Percentiles rank a stretch among this genome's conserved stretches.
These are phyloP conservation scores for Saxophila tyrrhenica DNA, from an alignment of 495 filamentous ascomycete species.

Conservation along the genomic window DNA sequence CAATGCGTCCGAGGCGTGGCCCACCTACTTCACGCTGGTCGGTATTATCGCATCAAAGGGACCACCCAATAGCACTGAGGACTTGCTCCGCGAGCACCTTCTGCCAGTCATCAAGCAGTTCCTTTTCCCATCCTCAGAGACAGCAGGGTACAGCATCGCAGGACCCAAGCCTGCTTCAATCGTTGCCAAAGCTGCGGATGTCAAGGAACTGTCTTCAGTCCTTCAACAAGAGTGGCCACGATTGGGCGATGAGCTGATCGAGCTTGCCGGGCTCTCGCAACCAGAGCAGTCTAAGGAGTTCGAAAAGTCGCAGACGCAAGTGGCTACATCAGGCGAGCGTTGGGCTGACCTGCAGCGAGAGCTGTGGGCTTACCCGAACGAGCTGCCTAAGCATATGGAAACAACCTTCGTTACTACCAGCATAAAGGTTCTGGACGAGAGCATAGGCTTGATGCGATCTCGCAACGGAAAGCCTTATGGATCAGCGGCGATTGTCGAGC, in stretches of 20 bases:
- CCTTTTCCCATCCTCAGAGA: conserved; percentile 37
- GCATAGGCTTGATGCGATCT: conserved; percentile 38
- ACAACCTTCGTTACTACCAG: conserved; percentile 14
- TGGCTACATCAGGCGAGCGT: conserved; percentile 48
- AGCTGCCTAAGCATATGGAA: conserved; percentile 19
- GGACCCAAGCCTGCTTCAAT: conserved; percentile 30
- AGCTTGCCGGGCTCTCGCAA: conserved; percentile 54
- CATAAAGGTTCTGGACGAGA: conserved; percentile 35
- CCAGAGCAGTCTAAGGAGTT: conserved; percentile 72
- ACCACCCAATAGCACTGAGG: conserved; percentile 34
- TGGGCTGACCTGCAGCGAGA: conserved; percentile 46
- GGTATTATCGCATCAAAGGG: conserved; percentile 39
- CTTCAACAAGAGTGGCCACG: conserved; percentile 42
- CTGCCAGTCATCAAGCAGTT: conserved; percentile 50
- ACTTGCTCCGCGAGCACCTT: conserved; percentile 39
- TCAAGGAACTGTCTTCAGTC: conserved; percentile 25
- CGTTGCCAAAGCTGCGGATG: conserved; percentile 32
- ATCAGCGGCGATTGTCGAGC: conserved; percentile 53
- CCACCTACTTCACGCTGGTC: conserved; percentile 52
- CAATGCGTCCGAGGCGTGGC: conserved; percentile 59
- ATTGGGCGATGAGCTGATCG: conserved; percentile 43
- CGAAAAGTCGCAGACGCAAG: conserved; percentile 51
- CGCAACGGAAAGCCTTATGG: conserved; percentile 78
- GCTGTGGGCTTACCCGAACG: background rate
- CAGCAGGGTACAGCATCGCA: conserved; percentile 40